These are phyloP conservation scores for Fraxinus angustifolia DNA, from an alignment of 305 asterid genomes.

Conservation along the genomic window DNA sequence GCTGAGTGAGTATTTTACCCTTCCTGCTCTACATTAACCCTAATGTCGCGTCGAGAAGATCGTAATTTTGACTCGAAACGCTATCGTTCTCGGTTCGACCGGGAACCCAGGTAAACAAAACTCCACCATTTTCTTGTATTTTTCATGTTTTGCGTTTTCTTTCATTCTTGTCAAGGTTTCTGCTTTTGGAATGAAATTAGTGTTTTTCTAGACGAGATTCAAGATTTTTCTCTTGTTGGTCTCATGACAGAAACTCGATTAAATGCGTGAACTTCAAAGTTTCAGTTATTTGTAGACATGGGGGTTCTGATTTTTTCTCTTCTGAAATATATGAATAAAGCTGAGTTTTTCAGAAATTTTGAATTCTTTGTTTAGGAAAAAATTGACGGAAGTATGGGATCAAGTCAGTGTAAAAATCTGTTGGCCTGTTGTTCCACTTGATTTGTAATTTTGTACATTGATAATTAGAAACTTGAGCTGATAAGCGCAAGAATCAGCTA, in stretches of 20 bases:
- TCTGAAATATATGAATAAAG: neutral
- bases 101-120: conserved; percentile 54
- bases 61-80: conserved; percentile 58
- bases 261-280: neutral
- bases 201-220: neutral
- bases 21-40: neutral
- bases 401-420: neutral
- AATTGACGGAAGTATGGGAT: neutral
- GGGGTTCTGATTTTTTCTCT: neutral
- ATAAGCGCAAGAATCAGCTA: neutral
- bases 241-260: neutral
- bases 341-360: neutral
- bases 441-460: neutral
- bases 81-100: conserved; percentile 59
- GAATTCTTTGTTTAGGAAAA: neutral
- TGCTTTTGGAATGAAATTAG: neutral
- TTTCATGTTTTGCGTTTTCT: neutral
- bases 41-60: conserved; percentile 61
- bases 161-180: neutral
- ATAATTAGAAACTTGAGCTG: neutral
- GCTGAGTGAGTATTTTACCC: neutral
- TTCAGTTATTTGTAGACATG: neutral
- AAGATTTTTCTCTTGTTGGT: neutral
- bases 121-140: neutral
- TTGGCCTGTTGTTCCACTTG: neutral